A percentile compares a stretch with the other conserved stretches of the same genome.
phyloP scores from a whole-genome alignment of 371 early-diverging fungal species.

The Modicella reniformis region DNA sequence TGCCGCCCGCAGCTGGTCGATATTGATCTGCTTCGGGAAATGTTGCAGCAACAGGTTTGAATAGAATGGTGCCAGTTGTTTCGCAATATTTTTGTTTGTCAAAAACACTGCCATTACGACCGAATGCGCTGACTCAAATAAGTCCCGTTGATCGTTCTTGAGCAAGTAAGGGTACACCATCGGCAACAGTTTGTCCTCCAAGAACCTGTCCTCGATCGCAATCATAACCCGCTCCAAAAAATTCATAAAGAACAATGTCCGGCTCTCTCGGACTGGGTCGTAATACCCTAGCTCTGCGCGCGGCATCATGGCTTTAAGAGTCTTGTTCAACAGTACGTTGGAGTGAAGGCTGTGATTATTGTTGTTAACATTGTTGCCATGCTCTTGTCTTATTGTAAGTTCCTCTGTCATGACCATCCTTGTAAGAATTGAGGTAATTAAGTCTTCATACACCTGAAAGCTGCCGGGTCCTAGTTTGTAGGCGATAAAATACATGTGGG shows the following conservation, averaged over 20 bases:
- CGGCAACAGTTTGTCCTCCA: slow-evolving; percentile 63
- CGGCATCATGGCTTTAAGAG: slow-evolving; percentile 44
- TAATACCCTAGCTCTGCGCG: slow-evolving; percentile 34
- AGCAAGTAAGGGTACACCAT: slow-evolving; percentile 67
- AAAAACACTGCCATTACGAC: slow-evolving; percentile 64
- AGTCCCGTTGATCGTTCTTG: slow-evolving; percentile 57
- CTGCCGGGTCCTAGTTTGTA: slow-evolving; percentile 49
- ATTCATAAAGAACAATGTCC: slow-evolving; percentile 64
- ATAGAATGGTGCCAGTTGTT: slow-evolving; percentile 58
- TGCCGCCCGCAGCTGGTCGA: slow-evolving; percentile 68
- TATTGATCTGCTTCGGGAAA: slow-evolving; percentile 66
- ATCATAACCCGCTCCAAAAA: slow-evolving; percentile 64
- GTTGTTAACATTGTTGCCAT: slow-evolving; percentile 1
- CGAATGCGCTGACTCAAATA: slow-evolving; percentile 74
- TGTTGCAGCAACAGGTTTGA: slow-evolving; percentile 55
- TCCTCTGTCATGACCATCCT: slow-evolving; percentile 39
- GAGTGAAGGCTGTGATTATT: slow-evolving; percentile 6
- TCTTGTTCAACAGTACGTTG: slow-evolving; percentile 39
- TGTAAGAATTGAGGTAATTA: slow-evolving; percentile 43
- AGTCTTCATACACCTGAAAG: slow-evolving; percentile 50
- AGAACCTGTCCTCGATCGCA: slow-evolving; percentile 56
- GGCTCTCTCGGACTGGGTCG: slow-evolving; percentile 55
- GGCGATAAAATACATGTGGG: slow-evolving; percentile 43
- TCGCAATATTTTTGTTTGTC: slow-evolving; percentile 61
- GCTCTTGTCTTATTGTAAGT: slow-evolving; percentile 1